Evolutionary conservation across 345 rosid species (phyloP).

Genomic region (Citrus unshiu): DNA sequence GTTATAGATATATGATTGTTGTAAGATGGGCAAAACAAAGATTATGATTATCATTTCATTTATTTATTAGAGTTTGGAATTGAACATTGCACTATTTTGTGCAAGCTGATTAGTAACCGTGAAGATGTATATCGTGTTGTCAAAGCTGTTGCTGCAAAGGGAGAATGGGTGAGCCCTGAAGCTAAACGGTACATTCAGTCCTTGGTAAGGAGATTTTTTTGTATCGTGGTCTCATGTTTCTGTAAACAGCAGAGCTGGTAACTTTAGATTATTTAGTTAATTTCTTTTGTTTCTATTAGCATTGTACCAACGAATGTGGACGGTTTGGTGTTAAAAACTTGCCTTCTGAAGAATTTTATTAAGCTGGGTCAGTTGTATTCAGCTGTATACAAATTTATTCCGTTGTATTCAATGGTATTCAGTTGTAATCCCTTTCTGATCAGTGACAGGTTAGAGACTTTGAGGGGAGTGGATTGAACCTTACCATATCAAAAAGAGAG

Average conservation of each 20-base stretch:
- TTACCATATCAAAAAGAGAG: constrained; percentile 68
- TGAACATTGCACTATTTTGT: constrained; percentile 26
- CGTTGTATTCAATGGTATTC: too few species aligned
- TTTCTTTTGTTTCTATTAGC: neutral
- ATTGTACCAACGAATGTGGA: neutral
- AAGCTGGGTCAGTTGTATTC: constrained; percentile 14
- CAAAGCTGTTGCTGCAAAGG: constrained; percentile 60
- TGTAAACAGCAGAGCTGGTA: neutral
- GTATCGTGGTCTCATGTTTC: constrained; percentile 1
- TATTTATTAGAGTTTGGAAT: constrained; percentile 9
- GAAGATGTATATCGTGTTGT: constrained; percentile 79
- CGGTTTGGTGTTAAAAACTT: neutral
- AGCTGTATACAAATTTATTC: constrained; percentile 18
- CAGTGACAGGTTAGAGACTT: constrained; percentile 97
- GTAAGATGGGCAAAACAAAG: neutral
- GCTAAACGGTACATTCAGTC: constrained; percentile 54
- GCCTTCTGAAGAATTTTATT: neutral
- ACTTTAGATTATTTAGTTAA: neutral
- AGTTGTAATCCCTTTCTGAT: constrained; percentile 41
- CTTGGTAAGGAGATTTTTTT: constrained; percentile 62
- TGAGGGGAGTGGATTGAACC: constrained; percentile 85
- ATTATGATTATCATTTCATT: neutral
- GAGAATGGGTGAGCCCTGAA: constrained; percentile 56
- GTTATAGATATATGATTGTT: neutral
- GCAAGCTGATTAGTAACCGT: constrained; percentile 63